Evolutionary conservation across 345 rosid species (phyloP), one percentile per base, ranked within the genome.

Genomic region (Geranium rotundifolium): DNA sequence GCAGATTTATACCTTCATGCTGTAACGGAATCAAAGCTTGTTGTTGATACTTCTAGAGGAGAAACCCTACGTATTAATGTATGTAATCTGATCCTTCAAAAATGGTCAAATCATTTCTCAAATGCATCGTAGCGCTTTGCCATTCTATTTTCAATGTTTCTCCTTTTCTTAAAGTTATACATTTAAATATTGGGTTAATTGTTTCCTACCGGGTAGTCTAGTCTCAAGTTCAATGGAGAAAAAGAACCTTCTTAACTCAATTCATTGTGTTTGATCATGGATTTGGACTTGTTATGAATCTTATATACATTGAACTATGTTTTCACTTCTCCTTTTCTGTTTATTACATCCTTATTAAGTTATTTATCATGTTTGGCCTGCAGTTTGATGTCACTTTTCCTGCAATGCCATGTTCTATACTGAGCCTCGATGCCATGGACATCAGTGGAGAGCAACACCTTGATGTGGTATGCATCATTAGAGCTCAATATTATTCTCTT

Each of bases 361-460:
- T 14, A n/a, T 19, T 23, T 34, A 30, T 56, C 54, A n/a, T 52
- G 7, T 14, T 31, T 57, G 52, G 60, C 29, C 16, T 79, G 81
- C 91, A 90, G 96, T 86, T 93, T 60, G 99, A 93, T 63, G 77
- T 93, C 61, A 84, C 90, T 7, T 93, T 93, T 73, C 97, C 97
- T 65, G 95, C 90, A 61, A 77, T 93, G 63, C 83, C 99, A 7
- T 93, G 99, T 75, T 85, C 99, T 46, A 81, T 93, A 72, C 85
- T 90, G 57, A 93, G 97, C 69, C 77, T 93, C 61, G 99, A 93
- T 72, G 97, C 97, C 27, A 93, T 93, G 90, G 99, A 93, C 76
- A 85, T 86, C 75, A 90, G 99, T 65, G 97, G 97, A 64, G 96
- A 86, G 79, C 89, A 90, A 56, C 99, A 90, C 78, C 93, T 93